Conservation (phyloP, 306 rosid species). For the Pyrus bretschneideri region DNA sequence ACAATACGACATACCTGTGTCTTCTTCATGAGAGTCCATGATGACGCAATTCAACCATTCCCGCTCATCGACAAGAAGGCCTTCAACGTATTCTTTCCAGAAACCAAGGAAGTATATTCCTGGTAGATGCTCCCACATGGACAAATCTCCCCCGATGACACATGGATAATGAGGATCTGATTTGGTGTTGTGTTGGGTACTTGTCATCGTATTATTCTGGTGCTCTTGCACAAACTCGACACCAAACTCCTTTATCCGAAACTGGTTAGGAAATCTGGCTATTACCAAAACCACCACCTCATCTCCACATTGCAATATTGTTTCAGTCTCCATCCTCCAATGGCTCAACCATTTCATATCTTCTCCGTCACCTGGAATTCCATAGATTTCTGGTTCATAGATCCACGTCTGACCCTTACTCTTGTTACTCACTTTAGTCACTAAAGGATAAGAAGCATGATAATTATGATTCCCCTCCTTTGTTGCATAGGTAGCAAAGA, state of each 20-base stretch:
- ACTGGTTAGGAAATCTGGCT: no score
- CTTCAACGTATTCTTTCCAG: no score
- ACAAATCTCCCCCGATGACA: no score
- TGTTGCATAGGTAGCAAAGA: neutral
- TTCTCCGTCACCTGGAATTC: neutral
- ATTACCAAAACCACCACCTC: neutral
- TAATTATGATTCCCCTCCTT: fast-evolving
- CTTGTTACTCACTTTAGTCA: neutral
- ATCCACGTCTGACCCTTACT: neutral
- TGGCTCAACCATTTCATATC: conserved; percentile 3
- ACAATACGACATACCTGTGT: neutral
- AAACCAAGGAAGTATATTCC: no score
- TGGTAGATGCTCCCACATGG: no score
- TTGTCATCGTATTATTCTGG: neutral
- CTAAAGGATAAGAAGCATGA: no score
- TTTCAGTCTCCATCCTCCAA: neutral
- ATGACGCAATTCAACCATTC: no score
- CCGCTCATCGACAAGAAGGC: no score
- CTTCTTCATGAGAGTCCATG: neutral
- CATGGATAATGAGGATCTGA: no score
- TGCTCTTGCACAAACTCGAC: neutral
- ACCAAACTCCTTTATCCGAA: neutral
- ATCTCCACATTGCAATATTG: neutral
- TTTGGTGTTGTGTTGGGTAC: neutral
- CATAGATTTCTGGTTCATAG: fast-evolving